A percentile compares a stretch with the other conserved stretches of the same genome.
These are phyloP conservation scores for Calonectria montana DNA, from an alignment of 2,329 filamentous ascomycete genomes.

Conservation along the genomic window DNA sequence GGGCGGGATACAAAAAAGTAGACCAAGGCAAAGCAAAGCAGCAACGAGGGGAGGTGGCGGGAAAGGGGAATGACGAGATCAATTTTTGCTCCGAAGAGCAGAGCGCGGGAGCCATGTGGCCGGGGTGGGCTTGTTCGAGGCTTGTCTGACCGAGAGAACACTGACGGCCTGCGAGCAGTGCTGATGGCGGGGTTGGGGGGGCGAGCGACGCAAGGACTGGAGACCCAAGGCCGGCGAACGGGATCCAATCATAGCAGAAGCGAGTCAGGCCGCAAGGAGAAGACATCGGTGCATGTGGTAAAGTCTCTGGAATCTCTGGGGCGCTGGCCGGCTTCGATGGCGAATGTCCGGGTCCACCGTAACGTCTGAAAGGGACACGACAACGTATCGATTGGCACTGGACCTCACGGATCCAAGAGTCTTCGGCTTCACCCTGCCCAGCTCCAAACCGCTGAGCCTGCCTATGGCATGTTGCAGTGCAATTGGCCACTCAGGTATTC, in stretches of 20 bases:
- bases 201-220: conserved; percentile 38
- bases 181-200: conserved; percentile 41
- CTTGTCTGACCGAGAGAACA: conserved; percentile 35
- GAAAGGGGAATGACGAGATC: conserved; percentile 46
- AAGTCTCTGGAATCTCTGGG: conserved; percentile 28
- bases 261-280: conserved; percentile 41
- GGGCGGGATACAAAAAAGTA: conserved; percentile 20
- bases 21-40: conserved; percentile 10
- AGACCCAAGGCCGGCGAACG: conserved; percentile 35
- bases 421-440: conserved; percentile 9
- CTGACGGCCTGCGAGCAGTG: conserved; percentile 22
- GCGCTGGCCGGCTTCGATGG: conserved; percentile 30
- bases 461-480: conserved; percentile 5
- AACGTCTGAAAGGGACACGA: conserved; percentile 26
- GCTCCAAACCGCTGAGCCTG: conserved; percentile 6
- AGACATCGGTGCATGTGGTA: conserved; percentile 40
- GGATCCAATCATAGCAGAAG: conserved; percentile 40
- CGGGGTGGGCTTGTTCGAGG: conserved; percentile 42
- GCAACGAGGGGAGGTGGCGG: conserved; percentile 15
- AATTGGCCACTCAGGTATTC: not conserved
- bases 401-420: conserved; percentile 14
- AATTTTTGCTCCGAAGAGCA: conserved; percentile 41
- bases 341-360: conserved; percentile 40
- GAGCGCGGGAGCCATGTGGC: conserved; percentile 38
- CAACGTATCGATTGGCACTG: conserved; percentile 35